Percentiles rank a stretch among this genome's conserved stretches.
These are phyloP conservation scores for Kwoniella mangroviensis DNA, from an alignment of 768 basidiomycete species.

Conservation along the genomic window DNA sequence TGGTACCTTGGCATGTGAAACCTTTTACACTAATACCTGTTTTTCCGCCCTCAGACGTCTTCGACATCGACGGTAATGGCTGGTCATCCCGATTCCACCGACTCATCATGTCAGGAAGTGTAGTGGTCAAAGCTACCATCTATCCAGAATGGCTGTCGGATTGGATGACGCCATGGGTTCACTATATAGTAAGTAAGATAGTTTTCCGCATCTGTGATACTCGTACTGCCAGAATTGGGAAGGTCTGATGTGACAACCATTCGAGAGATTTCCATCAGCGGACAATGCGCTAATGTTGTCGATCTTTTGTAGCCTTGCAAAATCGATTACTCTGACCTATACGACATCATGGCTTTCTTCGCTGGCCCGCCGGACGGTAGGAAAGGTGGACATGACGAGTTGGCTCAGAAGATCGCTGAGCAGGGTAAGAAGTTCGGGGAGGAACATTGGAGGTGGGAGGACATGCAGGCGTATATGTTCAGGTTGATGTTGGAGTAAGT, in stretches of 20 bases:
- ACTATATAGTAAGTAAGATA: slow-evolving; percentile 55
- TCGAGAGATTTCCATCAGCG: too few relatives aligned
- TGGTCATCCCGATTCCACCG: slow-evolving; percentile 58
- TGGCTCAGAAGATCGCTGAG: slow-evolving; percentile 51
- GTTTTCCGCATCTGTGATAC: too few relatives aligned
- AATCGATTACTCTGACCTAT: slow-evolving; percentile 56
- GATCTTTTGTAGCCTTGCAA: slow-evolving; percentile 47
- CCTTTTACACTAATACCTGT: background rate
- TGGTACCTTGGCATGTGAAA: background rate
- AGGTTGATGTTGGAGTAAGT: slow-evolving; percentile 55
- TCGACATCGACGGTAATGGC: slow-evolving; percentile 58
- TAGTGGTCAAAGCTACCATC: slow-evolving; percentile 57
- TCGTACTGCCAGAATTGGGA: too few relatives aligned
- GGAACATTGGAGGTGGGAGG: slow-evolving; percentile 57
- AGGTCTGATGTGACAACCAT: too few relatives aligned
- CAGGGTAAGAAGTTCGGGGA: slow-evolving; percentile 49
- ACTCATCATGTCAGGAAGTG: slow-evolving; percentile 53
- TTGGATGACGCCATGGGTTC: slow-evolving; percentile 58
- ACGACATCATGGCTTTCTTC: slow-evolving; percentile 56
- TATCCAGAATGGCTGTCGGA: slow-evolving; percentile 57
- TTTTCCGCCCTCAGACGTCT: slow-evolving; percentile 19
- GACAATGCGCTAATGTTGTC: background rate
- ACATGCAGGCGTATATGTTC: slow-evolving; percentile 58
- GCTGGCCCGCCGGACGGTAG: slow-evolving; percentile 53
- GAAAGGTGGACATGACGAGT: slow-evolving; percentile 43